phyloP scores from a whole-genome alignment of 441 rosid species.

The Sinapis alba region DNA sequence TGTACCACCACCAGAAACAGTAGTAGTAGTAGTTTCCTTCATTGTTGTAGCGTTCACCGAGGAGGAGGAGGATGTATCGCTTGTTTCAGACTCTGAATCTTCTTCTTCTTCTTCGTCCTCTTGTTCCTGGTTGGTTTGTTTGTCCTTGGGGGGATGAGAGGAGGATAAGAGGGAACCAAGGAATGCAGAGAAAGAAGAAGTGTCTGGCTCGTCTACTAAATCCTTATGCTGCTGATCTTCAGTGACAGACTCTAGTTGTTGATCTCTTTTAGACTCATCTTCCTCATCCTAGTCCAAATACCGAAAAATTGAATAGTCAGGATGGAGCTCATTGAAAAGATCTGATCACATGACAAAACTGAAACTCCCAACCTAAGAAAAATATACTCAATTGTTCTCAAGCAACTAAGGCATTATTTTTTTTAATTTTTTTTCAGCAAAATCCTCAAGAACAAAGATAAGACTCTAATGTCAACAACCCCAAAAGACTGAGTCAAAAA shows the following conservation, averaged over 20 bases:
- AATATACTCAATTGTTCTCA: background rate
- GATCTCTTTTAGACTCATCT: constrained; percentile 51
- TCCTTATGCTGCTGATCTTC: constrained; percentile 42
- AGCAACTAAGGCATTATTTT: background rate
- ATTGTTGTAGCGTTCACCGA: constrained; percentile 30
- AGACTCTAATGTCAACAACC: background rate
- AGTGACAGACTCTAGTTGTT: constrained; percentile 45
- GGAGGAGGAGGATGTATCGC: background rate
- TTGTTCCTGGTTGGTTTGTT: constrained; percentile 39
- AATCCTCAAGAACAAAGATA: constrained; percentile 14
- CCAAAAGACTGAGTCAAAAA: constrained; percentile 6
- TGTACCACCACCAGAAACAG: constrained; percentile 24
- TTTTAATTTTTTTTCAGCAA: too few relatives aligned
- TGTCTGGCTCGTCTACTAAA: constrained; percentile 76
- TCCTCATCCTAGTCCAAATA: constrained; percentile 53
- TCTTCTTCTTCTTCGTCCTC: constrained; percentile 45
- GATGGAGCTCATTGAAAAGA: constrained; percentile 1
- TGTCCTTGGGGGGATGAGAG: constrained; percentile 51
- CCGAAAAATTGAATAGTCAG: background rate
- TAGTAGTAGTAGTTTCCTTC: constrained; percentile 50
- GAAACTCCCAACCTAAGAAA: constrained; percentile 1
- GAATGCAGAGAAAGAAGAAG: constrained; percentile 93
- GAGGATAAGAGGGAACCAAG: constrained; percentile 80
- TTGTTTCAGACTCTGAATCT: constrained; percentile 39
- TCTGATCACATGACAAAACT: constrained; percentile 5